Conservation (phyloP, 2,329 filamentous ascomycete species). For the Trichoderma semiorbis region DNA sequence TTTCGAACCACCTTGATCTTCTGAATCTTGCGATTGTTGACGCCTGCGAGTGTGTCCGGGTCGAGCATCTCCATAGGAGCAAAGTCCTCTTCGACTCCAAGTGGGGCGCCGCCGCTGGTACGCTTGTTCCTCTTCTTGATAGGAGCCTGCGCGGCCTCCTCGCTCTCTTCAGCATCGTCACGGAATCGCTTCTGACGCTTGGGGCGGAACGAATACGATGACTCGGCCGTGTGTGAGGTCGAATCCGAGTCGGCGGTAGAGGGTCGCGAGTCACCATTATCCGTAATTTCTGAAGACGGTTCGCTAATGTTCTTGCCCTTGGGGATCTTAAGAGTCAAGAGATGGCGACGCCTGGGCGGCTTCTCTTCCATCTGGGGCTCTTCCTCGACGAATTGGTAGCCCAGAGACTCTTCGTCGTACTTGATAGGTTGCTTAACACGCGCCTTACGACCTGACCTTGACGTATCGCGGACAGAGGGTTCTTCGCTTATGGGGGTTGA, state of each 20-base stretch:
- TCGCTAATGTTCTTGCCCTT: constrained; percentile 39
- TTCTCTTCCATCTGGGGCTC: constrained; percentile 27
- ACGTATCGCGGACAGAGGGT: constrained; percentile 1
- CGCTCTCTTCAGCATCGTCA: constrained; percentile 44
- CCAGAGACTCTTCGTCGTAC: constrained; percentile 29
- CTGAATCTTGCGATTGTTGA: constrained; percentile 31
- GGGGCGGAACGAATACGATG: constrained; percentile 51
- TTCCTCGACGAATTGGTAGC: constrained; percentile 27
- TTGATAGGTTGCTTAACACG: constrained; percentile 27
- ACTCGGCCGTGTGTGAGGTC: constrained; percentile 47
- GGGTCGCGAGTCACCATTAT: constrained; percentile 48
- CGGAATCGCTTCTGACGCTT: constrained; percentile 54
- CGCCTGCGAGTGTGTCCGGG: constrained; percentile 22
- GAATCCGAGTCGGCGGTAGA: constrained; percentile 52
- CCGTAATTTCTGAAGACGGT: constrained; percentile 34
- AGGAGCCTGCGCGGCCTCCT: constrained; percentile 35
- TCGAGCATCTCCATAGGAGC: constrained; percentile 19
- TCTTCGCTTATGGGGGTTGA: constrained; percentile 19
- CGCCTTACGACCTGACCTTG: constrained; percentile 27
- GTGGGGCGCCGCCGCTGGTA: constrained; percentile 18
- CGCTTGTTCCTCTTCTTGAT: constrained; percentile 39
- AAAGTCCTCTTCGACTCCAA: constrained; percentile 9
- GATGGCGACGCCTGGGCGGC: constrained; percentile 32
- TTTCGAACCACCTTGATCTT: constrained; percentile 40
- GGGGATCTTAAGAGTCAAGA: constrained; percentile 40